Percentiles rank a stretch among this genome's conserved stretches.
Conservation (phyloP, 192 early-diverging fungal species). For the Podila horticola region DNA sequence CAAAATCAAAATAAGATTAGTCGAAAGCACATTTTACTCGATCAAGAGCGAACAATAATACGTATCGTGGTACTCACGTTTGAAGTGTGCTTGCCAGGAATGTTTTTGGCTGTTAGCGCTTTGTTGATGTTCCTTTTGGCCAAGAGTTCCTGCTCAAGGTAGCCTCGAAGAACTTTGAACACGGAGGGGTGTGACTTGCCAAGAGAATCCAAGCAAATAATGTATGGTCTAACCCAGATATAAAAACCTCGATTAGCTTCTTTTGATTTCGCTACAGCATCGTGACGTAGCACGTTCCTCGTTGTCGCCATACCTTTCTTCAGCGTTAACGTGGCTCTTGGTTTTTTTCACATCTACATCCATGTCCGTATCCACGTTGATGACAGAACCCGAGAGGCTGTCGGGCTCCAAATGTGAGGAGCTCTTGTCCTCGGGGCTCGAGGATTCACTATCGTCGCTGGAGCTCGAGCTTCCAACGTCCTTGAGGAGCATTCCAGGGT, state of each 20-base stretch:
- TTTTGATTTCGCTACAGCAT: not conserved
- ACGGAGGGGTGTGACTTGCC: conserved; percentile 20
- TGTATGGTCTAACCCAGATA: conserved; percentile 16
- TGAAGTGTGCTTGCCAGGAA: conserved; percentile 37
- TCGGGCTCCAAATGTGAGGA: not conserved
- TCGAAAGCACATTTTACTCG: not conserved
- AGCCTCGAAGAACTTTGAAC: conserved; percentile 29
- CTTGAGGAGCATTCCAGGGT: conserved; percentile 65
- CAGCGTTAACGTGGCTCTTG: not conserved
- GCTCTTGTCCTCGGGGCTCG: not conserved
- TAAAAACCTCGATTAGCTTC: not conserved
- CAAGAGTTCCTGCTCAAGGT: conserved; percentile 30
- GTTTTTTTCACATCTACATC: conserved; percentile 10
- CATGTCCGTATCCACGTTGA: conserved; percentile 4
- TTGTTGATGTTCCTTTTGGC: conserved; percentile 13
- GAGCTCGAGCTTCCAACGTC: not conserved
- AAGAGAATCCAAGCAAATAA: conserved; percentile 37
- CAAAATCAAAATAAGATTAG: not conserved
- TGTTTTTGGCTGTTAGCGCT: conserved; percentile 22
- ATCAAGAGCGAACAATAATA: not conserved
- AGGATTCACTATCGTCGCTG: not conserved
- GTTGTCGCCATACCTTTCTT: conserved; percentile 16
- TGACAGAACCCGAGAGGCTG: not conserved
- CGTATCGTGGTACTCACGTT: conserved; percentile 10
- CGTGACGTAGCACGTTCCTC: not conserved